These are phyloP conservation scores for Epicoccum sorghinum DNA, from an alignment of 2,329 filamentous ascomycete species.

Conservation along the genomic window DNA sequence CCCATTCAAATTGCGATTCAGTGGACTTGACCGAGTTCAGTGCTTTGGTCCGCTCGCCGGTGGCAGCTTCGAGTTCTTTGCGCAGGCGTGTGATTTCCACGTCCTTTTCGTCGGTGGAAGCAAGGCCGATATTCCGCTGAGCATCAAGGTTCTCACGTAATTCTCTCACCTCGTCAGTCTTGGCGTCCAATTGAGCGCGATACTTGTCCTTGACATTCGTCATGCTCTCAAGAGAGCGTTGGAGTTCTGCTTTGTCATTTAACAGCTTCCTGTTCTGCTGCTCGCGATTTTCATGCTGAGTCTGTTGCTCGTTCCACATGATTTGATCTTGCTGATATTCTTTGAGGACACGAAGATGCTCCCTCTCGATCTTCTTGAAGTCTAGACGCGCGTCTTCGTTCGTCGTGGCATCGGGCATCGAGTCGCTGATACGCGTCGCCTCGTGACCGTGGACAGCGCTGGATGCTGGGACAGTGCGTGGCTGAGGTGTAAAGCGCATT, in stretches of 20 bases:
- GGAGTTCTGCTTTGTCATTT: conserved; percentile 22
- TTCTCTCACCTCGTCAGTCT: conserved; percentile 19
- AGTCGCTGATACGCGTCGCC: conserved; percentile 52
- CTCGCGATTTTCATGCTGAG: conserved; percentile 31
- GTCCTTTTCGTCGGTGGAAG: conserved; percentile 31
- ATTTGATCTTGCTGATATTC: conserved; percentile 22
- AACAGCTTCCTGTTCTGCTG: conserved; percentile 26
- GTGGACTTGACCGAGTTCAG: conserved; percentile 41
- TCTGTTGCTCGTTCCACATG: conserved; percentile 36
- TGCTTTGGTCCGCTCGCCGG: conserved; percentile 28
- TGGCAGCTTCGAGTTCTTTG: conserved; percentile 27
- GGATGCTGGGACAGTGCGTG: conserved; percentile 12
- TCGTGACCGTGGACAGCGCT: conserved; percentile 28
- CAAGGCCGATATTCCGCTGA: conserved; percentile 23
- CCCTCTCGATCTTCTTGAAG: conserved; percentile 19
- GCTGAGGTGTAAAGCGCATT: conserved; percentile 43
- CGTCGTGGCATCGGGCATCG: conserved; percentile 40
- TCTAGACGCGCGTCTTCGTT: conserved; percentile 14
- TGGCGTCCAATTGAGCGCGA: conserved; percentile 25
- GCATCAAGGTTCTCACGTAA: conserved; percentile 25
- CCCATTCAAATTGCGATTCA: conserved; percentile 61
- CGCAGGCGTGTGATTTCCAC: conserved; percentile 31
- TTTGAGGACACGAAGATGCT: conserved; percentile 8
- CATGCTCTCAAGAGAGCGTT: conserved; percentile 23
- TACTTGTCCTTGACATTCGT: conserved; percentile 22